phyloP scores from a whole-genome alignment of 176 grass and related monocot genomes.

The Oryza australiensis region DNA sequence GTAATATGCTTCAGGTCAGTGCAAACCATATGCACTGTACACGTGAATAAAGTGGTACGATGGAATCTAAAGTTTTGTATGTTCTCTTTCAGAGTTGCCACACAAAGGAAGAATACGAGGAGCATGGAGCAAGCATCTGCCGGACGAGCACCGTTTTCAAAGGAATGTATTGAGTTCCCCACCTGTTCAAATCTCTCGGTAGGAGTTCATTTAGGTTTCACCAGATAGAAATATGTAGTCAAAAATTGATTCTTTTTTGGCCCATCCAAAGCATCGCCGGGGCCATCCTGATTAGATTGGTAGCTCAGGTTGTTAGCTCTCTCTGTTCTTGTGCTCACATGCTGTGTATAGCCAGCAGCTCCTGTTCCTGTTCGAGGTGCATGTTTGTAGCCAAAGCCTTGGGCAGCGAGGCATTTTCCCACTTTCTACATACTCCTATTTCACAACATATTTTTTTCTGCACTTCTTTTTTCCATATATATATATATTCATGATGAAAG shows the following conservation, averaged over 20 bases:
- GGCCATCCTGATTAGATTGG: conserved; percentile 37
- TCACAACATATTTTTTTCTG: neutral
- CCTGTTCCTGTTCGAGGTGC: conserved; percentile 30
- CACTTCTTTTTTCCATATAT: neutral
- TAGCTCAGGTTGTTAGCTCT: conserved; percentile 37
- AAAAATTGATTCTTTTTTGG: conserved; percentile 52
- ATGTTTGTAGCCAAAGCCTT: conserved; percentile 38
- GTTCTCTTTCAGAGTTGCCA: conserved; percentile 66
- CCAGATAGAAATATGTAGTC: conserved; percentile 38
- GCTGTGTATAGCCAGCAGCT: conserved; percentile 35
- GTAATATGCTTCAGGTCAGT: neutral
- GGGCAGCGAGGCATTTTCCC: neutral
- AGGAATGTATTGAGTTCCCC: conserved; percentile 86
- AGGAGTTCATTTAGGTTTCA: conserved; percentile 45
- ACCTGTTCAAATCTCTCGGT: conserved; percentile 12
- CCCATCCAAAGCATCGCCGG: conserved; percentile 22
- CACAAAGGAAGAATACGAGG: conserved; percentile 97
- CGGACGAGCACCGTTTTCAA: conserved; percentile 95
- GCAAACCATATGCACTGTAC: neutral
- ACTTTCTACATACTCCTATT: neutral
- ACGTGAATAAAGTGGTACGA: neutral
- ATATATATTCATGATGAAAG: neutral
- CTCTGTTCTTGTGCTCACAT: conserved; percentile 28
- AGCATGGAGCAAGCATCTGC: conserved; percentile 95
- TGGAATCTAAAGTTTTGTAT: conserved; percentile 22